Evolutionary conservation across 345 rosid species (phyloP).

Genomic region (Citrus glauca): DNA sequence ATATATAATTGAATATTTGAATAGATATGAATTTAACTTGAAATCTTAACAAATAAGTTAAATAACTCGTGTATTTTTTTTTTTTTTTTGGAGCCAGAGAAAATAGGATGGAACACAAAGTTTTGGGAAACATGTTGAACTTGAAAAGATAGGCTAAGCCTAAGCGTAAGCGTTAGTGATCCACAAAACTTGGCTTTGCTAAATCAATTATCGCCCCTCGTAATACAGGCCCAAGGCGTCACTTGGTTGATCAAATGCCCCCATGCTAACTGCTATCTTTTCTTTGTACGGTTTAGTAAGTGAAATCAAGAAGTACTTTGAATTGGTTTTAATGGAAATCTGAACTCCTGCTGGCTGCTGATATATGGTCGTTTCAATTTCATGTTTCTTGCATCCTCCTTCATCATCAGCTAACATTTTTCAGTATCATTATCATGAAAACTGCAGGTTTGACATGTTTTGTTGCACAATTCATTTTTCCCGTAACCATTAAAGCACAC

Average conservation of each 20-base stretch:
- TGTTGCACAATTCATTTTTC: neutral
- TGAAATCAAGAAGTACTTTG: constrained; percentile 21
- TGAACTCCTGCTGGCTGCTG: constrained; percentile 4
- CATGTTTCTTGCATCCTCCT: neutral
- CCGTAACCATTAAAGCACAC: neutral
- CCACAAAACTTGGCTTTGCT: too few relatives aligned
- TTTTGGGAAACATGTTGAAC: too few relatives aligned
- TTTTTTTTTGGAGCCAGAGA: too few relatives aligned
- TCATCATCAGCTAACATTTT: neutral
- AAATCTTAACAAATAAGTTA: too few relatives aligned
- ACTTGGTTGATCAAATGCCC: constrained; percentile 43
- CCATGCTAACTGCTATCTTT: constrained; percentile 45
- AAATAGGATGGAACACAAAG: too few relatives aligned
- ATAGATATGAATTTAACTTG: too few relatives aligned
- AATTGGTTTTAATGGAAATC: neutral
- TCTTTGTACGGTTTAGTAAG: constrained; percentile 65
- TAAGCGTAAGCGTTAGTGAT: too few relatives aligned
- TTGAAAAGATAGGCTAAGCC: too few relatives aligned
- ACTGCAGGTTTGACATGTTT: neutral
- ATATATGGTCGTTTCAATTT: neutral
- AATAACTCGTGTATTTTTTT: too few relatives aligned
- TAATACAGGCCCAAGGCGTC: constrained; percentile 31
- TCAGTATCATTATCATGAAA: neutral
- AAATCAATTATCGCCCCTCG: constrained; percentile 21
- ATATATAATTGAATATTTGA: too few relatives aligned